These are phyloP conservation scores for Neofusicoccum laricinum DNA, from an alignment of 2,329 filamentous ascomycete species.

Conservation along the genomic window DNA sequence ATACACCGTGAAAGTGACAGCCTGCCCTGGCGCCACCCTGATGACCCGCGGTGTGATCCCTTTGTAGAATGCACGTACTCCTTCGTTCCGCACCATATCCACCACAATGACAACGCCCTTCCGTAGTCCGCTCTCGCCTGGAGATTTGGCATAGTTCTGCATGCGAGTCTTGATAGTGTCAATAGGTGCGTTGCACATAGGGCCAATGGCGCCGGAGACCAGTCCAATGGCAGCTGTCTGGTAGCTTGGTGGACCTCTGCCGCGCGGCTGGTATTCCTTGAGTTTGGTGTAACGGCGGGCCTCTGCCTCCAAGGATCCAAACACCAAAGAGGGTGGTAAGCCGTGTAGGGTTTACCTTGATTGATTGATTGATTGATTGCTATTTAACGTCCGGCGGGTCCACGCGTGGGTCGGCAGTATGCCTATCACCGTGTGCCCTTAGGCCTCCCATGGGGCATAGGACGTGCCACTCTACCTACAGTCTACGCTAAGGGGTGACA, in stretches of 20 bases:
- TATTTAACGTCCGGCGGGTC: too few relatives aligned
- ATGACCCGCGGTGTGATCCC: neutral
- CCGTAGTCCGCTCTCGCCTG: neutral
- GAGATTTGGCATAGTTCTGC: neutral
- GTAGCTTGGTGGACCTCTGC: neutral
- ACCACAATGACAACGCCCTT: neutral
- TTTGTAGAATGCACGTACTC: neutral
- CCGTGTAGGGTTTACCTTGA: too few relatives aligned
- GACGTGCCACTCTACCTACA: too few relatives aligned
- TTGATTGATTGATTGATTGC: too few relatives aligned
- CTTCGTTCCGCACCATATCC: neutral
- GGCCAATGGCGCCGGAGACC: neutral
- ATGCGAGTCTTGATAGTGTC: slow-evolving; percentile 1
- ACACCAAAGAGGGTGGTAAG: too few relatives aligned
- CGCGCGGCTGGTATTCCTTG: neutral
- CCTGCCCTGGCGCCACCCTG: neutral
- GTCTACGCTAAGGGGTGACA: too few relatives aligned
- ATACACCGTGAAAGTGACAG: slow-evolving; percentile 1
- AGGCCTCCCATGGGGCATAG: too few relatives aligned
- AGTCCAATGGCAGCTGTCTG: neutral
- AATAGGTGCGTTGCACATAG: slow-evolving; percentile 1
- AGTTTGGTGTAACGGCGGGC: too few relatives aligned
- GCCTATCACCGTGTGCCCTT: too few relatives aligned
- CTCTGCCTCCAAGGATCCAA: too few relatives aligned
- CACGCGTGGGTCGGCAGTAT: too few relatives aligned